phyloP scores from a whole-genome alignment of 305 asterid species.

The Solanum hybrid region DNA sequence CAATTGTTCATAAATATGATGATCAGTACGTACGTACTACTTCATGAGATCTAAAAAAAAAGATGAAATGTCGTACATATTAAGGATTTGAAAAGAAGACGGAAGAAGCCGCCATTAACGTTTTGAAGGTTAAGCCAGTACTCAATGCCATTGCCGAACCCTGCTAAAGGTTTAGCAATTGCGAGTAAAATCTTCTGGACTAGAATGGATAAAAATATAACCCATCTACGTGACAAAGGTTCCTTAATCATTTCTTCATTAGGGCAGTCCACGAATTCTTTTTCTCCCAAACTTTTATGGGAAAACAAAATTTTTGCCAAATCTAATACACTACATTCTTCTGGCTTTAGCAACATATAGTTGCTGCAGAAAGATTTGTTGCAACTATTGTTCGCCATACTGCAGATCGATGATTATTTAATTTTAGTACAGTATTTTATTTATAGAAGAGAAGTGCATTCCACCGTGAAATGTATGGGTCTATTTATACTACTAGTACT shows the following conservation, averaged over 20 bases:
- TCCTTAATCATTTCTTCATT: not conserved
- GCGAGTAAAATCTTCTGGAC: not conserved
- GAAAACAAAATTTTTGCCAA: slow-evolving; percentile 6
- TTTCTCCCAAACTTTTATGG: not conserved
- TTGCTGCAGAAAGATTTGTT: slow-evolving; percentile 4
- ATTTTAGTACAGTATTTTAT: not conserved
- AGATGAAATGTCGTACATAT: not conserved
- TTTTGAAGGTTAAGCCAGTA: slow-evolving; percentile 12
- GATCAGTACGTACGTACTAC: not conserved
- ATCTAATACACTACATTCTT: slow-evolving; percentile 3
- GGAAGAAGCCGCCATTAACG: not conserved
- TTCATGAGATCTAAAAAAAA: not conserved
- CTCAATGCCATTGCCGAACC: slow-evolving; percentile 5
- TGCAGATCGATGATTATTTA: not conserved
- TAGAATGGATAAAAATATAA: slow-evolving; percentile 4
- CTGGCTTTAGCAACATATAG: slow-evolving; percentile 12
- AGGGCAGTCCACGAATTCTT: slow-evolving; percentile 6
- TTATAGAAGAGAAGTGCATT: not conserved
- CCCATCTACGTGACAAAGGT: slow-evolving; percentile 10
- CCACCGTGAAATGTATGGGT: not conserved
- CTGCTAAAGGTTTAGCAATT: slow-evolving; percentile 1
- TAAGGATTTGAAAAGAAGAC: not conserved
- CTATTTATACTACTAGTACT: not conserved
- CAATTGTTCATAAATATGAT: not conserved
- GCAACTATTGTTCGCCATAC: not conserved